phyloP scores from a whole-genome alignment of 2,329 filamentous ascomycete species.

The Ceratocystis eucalypticola region DNA sequence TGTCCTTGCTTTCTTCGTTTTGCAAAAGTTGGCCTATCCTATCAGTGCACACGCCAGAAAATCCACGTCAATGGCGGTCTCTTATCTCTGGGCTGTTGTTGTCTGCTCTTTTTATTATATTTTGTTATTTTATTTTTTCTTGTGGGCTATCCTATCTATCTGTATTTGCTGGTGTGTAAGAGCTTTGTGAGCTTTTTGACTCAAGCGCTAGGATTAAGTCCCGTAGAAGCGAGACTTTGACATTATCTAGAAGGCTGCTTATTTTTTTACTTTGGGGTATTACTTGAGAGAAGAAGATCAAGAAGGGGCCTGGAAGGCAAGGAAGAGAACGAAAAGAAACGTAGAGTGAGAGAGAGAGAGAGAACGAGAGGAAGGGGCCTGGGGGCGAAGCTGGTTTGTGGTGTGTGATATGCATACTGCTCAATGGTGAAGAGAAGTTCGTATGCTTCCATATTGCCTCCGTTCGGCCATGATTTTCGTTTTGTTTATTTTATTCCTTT shows the following conservation, averaged over 20 bases:
- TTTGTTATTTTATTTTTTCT: too few relatives aligned
- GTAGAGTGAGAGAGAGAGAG: background rate
- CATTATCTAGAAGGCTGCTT: background rate
- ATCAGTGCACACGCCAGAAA: constrained; percentile 2
- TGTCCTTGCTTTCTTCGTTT: background rate
- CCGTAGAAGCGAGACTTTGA: background rate
- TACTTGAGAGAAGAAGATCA: background rate
- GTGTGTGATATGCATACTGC: background rate
- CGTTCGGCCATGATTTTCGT: background rate
- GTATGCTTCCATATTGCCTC: background rate
- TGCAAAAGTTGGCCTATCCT: background rate
- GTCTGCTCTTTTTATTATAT: too few relatives aligned
- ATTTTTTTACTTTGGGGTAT: background rate
- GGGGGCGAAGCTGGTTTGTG: background rate
- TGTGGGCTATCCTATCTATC: background rate
- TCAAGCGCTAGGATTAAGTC: background rate
- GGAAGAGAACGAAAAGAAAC: background rate
- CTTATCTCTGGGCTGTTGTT: constrained; percentile 3
- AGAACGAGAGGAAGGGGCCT: background rate
- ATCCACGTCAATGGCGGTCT: background rate
- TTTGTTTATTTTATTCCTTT: background rate
- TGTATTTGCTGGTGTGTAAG: background rate
- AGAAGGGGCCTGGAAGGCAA: background rate
- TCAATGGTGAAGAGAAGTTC: background rate
- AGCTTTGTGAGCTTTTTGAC: background rate